Evolutionary conservation across 495 filamentous ascomycete genomes (phyloP).

Genomic region (Lepraria neglecta): DNA sequence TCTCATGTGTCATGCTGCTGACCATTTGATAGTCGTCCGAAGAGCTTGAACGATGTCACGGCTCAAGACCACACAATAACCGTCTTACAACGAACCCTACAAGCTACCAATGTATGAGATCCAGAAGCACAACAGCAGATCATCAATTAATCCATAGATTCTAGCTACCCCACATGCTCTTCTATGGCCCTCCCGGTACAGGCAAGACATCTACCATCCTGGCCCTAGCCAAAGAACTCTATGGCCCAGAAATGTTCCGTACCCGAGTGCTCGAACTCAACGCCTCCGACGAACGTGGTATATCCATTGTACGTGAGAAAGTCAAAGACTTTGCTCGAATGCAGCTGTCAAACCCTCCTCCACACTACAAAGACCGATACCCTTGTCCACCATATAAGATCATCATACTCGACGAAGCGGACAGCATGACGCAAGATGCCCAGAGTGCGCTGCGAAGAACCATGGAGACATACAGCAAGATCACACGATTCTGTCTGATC

Average conservation of each 20-base stretch:
- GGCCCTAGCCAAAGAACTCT: constrained; percentile 92
- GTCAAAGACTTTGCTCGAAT: constrained; percentile 97
- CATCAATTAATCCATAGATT: neutral
- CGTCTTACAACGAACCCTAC: constrained; percentile 83
- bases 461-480: constrained; percentile 96
- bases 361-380: constrained; percentile 65
- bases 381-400: constrained; percentile 98
- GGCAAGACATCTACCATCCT: constrained; percentile 99
- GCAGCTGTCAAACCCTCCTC: constrained; percentile 77
- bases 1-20: constrained; percentile 14
- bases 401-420: constrained; percentile 94
- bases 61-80: constrained; percentile 97
- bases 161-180: constrained; percentile 96
- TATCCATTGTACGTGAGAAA: constrained; percentile 94
- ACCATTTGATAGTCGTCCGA: constrained; percentile 65
- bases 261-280: constrained; percentile 96
- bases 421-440: constrained; percentile 98
- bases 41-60: constrained; percentile 87
- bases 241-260: constrained; percentile 89
- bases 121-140: neutral
- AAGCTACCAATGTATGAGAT: constrained; percentile 75
- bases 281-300: constrained; percentile 96
- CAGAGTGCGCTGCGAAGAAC: constrained; percentile 87
- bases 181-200: constrained; percentile 95
- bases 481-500: constrained; percentile 93